phyloP scores from a whole-genome alignment of 139 green algal genomes.

The Chlorella vulgaris region DNA sequence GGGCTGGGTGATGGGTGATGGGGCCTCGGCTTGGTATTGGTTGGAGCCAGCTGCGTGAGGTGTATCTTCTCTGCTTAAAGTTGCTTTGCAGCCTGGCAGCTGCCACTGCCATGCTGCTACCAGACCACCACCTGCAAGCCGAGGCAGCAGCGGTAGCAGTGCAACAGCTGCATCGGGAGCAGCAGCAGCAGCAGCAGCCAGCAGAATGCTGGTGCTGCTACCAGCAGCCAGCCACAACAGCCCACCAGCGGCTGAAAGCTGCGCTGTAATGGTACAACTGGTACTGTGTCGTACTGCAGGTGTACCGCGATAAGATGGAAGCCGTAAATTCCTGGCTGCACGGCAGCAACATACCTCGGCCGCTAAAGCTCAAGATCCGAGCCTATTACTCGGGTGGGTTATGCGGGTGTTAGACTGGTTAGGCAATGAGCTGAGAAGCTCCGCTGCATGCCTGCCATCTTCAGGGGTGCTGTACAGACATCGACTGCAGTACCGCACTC shows the following conservation, averaged over 20 bases:
- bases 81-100: too few relatives aligned
- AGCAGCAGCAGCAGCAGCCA: too few relatives aligned
- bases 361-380: constrained; percentile 20
- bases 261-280: background rate
- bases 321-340: constrained; percentile 34
- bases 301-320: constrained; percentile 31
- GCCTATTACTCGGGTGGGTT: constrained; percentile 26
- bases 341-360: background rate
- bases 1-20: background rate
- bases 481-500: too few relatives aligned
- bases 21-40: background rate
- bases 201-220: too few relatives aligned
- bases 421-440: background rate
- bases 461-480: too few relatives aligned
- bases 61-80: too few relatives aligned
- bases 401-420: background rate
- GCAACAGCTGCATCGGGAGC: too few relatives aligned
- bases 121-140: too few relatives aligned
- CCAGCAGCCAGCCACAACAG: background rate
- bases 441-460: background rate
- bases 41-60: background rate
- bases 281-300: background rate
- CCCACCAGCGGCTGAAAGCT: background rate
- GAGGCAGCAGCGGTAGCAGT: too few relatives aligned
- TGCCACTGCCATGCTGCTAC: too few relatives aligned